Conservation (phyloP, 2,329 filamentous ascomycete species). For the Colletotrichum paranaense region DNA sequence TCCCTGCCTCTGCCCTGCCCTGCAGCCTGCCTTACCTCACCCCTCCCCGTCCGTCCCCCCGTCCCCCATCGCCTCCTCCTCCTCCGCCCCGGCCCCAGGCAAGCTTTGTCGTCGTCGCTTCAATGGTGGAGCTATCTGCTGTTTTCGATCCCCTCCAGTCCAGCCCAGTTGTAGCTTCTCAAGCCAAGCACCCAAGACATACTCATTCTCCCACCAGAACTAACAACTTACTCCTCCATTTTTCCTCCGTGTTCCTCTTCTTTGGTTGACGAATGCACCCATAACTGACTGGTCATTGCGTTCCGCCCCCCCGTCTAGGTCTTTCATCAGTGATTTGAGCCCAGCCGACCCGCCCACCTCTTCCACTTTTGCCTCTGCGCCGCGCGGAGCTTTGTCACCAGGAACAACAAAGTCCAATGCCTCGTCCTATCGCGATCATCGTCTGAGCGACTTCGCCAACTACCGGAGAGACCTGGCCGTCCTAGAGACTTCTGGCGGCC, state of each 20-base stretch:
- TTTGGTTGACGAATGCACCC: conserved; percentile 12
- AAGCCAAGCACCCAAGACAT: conserved; percentile 9
- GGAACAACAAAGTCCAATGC: conserved; percentile 56
- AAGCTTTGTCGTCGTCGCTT: conserved; percentile 35
- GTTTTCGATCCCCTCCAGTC: conserved; percentile 31
- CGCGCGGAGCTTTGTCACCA: conserved; percentile 56
- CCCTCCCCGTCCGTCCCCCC: background rate
- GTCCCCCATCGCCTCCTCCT: conserved; percentile 6
- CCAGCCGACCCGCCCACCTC: conserved; percentile 58
- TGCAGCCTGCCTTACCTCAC: background rate
- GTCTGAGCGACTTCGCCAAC: conserved; percentile 72
- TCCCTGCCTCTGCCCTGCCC: background rate
- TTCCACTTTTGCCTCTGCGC: conserved; percentile 53
- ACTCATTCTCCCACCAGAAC: background rate
- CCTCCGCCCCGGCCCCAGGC: conserved; percentile 23
- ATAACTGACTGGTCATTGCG: conserved; percentile 35
- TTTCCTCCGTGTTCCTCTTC: conserved; percentile 24
- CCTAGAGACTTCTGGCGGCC: conserved; percentile 69
- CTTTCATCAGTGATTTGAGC: conserved; percentile 48
- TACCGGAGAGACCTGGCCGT: conserved; percentile 79
- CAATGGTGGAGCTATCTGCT: conserved; percentile 26
- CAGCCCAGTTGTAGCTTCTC: background rate
- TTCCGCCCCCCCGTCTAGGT: conserved; percentile 36
- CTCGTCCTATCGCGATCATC: conserved; percentile 67
- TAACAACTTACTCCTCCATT: background rate